Evolutionary conservation across 306 rosid species (phyloP).

Genomic region (Cucumis melo): DNA sequence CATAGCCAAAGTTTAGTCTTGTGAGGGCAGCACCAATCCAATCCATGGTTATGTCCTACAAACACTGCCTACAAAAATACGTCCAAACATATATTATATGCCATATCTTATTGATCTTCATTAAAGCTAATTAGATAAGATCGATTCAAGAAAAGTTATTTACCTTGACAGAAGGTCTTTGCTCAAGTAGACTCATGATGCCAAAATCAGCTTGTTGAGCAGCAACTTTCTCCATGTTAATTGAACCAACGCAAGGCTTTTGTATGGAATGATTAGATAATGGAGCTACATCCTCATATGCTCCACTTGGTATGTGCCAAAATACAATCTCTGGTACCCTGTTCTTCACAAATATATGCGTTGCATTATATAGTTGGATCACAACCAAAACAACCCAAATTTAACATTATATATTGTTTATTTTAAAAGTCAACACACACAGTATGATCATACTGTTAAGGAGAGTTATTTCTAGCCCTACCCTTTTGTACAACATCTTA

Average conservation of each 20-base stretch:
- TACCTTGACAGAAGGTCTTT: slow-evolving; percentile 73
- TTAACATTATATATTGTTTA: no score
- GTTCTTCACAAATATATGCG: slow-evolving; percentile 5
- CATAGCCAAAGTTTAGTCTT: slow-evolving; percentile 38
- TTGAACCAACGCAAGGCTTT: slow-evolving; percentile 74
- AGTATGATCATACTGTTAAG: no score
- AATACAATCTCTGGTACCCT: slow-evolving; percentile 75
- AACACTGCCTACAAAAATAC: slow-evolving; percentile 47
- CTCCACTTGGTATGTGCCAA: slow-evolving; percentile 84
- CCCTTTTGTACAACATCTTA: no score
- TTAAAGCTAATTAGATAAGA: no score
- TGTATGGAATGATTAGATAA: slow-evolving; percentile 10
- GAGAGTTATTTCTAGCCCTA: background rate
- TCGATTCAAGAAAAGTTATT: no score
- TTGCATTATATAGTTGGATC: slow-evolving; percentile 2
- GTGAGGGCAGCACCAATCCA: slow-evolving; percentile 81
- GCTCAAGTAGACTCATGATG: slow-evolving; percentile 46
- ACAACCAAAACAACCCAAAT: background rate
- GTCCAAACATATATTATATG: background rate
- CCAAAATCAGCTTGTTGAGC: slow-evolving; percentile 61
- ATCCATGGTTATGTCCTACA: slow-evolving; percentile 85
- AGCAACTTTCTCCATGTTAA: slow-evolving; percentile 64
- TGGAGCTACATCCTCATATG: slow-evolving; percentile 55
- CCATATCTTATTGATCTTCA: background rate
- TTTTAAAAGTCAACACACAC: no score